phyloP scores from a whole-genome alignment of 768 basidiomycete species.

The Psilocybe cyanescens region DNA sequence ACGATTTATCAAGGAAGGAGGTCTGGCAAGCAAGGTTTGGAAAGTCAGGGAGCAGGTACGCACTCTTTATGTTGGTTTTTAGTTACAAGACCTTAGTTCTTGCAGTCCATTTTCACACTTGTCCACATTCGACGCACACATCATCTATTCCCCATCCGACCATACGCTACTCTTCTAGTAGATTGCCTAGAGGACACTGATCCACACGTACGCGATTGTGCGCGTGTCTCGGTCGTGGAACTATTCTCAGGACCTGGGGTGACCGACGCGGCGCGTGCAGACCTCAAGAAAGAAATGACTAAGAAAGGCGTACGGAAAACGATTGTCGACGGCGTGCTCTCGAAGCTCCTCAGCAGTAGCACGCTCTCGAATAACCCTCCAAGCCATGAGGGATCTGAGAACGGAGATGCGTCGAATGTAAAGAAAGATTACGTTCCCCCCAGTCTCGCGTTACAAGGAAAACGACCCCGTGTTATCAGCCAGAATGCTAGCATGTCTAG shows the following conservation, averaged over 20 bases:
- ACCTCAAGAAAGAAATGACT: conserved; percentile 89
- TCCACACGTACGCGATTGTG: conserved; percentile 85
- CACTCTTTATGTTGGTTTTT: conserved; percentile 9
- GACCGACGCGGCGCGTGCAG: conserved; percentile 85
- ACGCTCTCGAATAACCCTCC: conserved; percentile 45
- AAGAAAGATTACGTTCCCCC: conserved; percentile 77
- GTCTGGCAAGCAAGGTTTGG: conserved; percentile 81
- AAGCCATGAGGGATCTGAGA: conserved; percentile 64
- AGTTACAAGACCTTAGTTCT: conserved; percentile 1
- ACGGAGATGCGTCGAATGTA: conserved; percentile 45
- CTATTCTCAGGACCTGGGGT: conserved; percentile 86
- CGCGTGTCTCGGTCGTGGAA: conserved; percentile 78
- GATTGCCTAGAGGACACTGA: conserved; percentile 91
- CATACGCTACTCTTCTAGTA: conserved; percentile 81
- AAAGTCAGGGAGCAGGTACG: conserved; percentile 86
- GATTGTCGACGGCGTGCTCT: conserved; percentile 80
- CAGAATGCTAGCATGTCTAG: conserved; percentile 40
- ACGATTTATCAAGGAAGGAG: conserved; percentile 69
- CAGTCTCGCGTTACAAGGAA: conserved; percentile 63
- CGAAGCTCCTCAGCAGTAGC: conserved; percentile 59
- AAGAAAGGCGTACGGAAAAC: conserved; percentile 88
- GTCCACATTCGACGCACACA: conserved; percentile 75
- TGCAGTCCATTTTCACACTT: conserved; percentile 64
- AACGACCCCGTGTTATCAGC: conserved; percentile 49
- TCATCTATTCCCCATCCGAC: conserved; percentile 77